Evolutionary conservation across 1,139 yeast genomes (phyloP).

Genomic region (Entelexis paramagnoliae): DNA sequence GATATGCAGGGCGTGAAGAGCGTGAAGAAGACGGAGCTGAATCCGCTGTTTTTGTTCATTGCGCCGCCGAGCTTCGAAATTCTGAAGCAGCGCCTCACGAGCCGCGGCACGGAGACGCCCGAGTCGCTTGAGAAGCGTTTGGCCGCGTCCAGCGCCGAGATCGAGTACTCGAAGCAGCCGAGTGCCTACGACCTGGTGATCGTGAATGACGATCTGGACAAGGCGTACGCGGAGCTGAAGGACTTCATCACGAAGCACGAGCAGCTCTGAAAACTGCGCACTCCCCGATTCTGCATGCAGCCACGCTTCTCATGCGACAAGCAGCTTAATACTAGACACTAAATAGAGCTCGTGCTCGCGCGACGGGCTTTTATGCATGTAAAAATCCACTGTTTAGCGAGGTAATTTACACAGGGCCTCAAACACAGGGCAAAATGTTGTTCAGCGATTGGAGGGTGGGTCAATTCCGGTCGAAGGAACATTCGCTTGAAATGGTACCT

Average conservation of each 20-base stretch:
- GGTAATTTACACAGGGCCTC: no score
- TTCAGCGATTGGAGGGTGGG: no score
- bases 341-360: no score
- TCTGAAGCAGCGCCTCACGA: slow-evolving; percentile 59
- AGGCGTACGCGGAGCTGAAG: slow-evolving; percentile 72
- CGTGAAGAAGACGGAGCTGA: slow-evolving; percentile 69
- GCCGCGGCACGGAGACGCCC: slow-evolving; percentile 89
- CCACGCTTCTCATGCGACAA: neutral
- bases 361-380: no score
- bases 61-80: slow-evolving; percentile 87
- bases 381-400: no score
- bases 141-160: slow-evolving; percentile 74
- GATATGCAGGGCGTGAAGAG: slow-evolving; percentile 98
- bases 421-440: no score
- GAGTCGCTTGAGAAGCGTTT: slow-evolving; percentile 78
- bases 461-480: no score
- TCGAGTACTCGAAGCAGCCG: slow-evolving; percentile 70
- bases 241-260: slow-evolving; percentile 42
- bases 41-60: slow-evolving; percentile 76
- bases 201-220: slow-evolving; percentile 84
- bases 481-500: no score
- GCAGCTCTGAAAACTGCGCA: neutral
- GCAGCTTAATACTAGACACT: no score
- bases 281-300: no score
- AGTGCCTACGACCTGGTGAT: slow-evolving; percentile 87